Percentiles rank a stretch among this genome's conserved stretches.
phyloP scores from a whole-genome alignment of 2,329 filamentous ascomycete species.

The Harringtonia lauricola region DNA sequence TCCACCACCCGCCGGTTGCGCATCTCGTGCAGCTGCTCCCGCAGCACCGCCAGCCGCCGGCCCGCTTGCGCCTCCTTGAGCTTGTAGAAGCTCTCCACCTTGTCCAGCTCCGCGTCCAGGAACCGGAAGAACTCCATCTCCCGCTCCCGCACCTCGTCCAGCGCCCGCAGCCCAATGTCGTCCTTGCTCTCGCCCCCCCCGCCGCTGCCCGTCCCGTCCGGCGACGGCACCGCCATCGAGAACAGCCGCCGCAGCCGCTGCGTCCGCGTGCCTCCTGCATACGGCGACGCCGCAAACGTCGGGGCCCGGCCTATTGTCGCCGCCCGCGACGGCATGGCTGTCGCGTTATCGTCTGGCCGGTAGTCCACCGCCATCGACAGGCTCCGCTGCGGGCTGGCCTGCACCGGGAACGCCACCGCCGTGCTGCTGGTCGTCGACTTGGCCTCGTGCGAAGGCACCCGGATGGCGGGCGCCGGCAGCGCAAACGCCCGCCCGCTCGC shows the following conservation, averaged over 20 bases:
- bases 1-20: constrained; percentile 71
- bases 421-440: constrained; percentile 2
- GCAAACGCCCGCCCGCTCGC: constrained; percentile 27
- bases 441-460: constrained; percentile 22
- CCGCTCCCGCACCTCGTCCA: constrained; percentile 49
- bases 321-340: no score
- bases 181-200: constrained; percentile 19
- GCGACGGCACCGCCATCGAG: constrained; percentile 20
- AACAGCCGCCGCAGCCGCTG: constrained; percentile 28
- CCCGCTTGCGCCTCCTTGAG: constrained; percentile 80
- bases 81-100: constrained; percentile 84
- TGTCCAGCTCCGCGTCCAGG: constrained; percentile 73
- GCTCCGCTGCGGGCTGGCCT: constrained; percentile 22
- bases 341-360: no score
- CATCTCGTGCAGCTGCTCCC: constrained; percentile 88
- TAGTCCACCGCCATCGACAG: constrained; percentile 18
- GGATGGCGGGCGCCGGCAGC: constrained; percentile 42
- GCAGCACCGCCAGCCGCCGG: constrained; percentile 56
- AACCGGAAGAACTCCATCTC: constrained; percentile 83
- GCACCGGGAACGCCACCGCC: neutral
- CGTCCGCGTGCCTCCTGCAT: constrained; percentile 10
- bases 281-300: no score
- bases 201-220: no score
- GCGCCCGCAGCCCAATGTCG: constrained; percentile 27
- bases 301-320: no score